Percentiles rank a stretch among this genome's conserved stretches.
Conservation (phyloP, 1,284 basidiomycete genomes). For the Papiliotrema fonsecae region DNA sequence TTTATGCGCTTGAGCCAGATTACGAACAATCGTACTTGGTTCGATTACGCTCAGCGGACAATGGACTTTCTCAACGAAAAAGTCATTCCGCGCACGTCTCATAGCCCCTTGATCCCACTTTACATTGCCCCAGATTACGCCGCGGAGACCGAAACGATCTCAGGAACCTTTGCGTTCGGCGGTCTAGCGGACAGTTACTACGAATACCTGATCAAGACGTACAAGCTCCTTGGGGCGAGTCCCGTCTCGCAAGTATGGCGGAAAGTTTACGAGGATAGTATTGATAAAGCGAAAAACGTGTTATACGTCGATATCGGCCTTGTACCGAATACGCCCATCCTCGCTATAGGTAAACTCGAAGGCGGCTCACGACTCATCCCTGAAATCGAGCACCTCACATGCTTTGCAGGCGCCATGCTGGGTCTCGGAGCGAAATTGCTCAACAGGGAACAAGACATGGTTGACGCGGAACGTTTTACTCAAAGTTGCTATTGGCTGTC, state of each 20-base stretch:
- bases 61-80: conserved; percentile 51
- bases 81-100: conserved; percentile 36
- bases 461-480: conserved; percentile 47
- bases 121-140: conserved; percentile 45
- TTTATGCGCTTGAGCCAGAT: conserved; percentile 52
- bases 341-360: conserved; percentile 45
- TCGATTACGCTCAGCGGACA: conserved; percentile 51
- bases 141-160: conserved; percentile 3
- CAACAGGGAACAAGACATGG: conserved; percentile 48
- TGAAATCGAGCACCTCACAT: conserved; percentile 46
- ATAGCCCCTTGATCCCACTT: conserved; percentile 41
- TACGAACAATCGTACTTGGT: conserved; percentile 54
- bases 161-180: conserved; percentile 48
- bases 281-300: conserved; percentile 49
- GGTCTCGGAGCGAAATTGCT: conserved; percentile 53
- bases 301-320: conserved; percentile 47
- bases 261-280: conserved; percentile 50
- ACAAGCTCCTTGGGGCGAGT: conserved; percentile 50
- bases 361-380: conserved; percentile 20
- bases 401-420: conserved; percentile 56
- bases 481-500: conserved; percentile 54
- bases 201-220: conserved; percentile 55
- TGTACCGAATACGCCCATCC: conserved; percentile 45
- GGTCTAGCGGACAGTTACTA: conserved; percentile 53
- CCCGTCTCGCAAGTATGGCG: conserved; percentile 47